A percentile compares a stretch with the other conserved stretches of the same genome.
phyloP scores from a whole-genome alignment of 2,329 filamentous ascomycete genomes.

The Lachnellula cervina region DNA sequence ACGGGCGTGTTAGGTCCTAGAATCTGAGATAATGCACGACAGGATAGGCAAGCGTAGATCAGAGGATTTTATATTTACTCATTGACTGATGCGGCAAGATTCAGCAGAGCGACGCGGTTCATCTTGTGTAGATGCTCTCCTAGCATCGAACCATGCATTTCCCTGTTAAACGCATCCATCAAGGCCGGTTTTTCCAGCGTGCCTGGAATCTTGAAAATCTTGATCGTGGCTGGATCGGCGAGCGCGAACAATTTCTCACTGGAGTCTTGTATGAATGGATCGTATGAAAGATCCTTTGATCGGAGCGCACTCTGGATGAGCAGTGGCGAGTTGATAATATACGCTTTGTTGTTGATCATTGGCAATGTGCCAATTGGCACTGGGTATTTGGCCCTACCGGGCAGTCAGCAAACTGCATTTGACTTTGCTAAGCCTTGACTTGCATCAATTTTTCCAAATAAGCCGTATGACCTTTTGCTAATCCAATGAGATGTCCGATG shows the following conservation, averaged over 20 bases:
- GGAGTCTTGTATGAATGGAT: constrained; percentile 37
- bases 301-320: constrained; percentile 38
- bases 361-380: constrained; percentile 40
- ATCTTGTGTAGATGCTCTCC: constrained; percentile 34
- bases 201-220: constrained; percentile 26
- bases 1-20: too few species aligned
- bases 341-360: constrained; percentile 40
- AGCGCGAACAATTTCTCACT: not conserved
- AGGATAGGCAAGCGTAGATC: too few species aligned
- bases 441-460: constrained; percentile 37
- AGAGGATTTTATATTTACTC: not conserved
- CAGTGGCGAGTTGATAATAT: constrained; percentile 39
- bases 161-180: constrained; percentile 27
- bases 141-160: constrained; percentile 33
- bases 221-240: constrained; percentile 16
- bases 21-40: too few species aligned
- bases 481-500: constrained; percentile 42
- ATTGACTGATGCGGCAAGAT: constrained; percentile 32
- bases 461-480: constrained; percentile 32
- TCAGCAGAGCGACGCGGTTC: constrained; percentile 33
- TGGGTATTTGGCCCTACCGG: constrained; percentile 20
- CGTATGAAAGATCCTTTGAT: constrained; percentile 39
- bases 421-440: not conserved
- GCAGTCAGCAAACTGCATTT: not conserved
- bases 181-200: constrained; percentile 28